A percentile compares a stretch with the other conserved stretches of the same genome.
phyloP scores from a whole-genome alignment of 352 stramenopile species.

The Pythium plurisporium region DNA sequence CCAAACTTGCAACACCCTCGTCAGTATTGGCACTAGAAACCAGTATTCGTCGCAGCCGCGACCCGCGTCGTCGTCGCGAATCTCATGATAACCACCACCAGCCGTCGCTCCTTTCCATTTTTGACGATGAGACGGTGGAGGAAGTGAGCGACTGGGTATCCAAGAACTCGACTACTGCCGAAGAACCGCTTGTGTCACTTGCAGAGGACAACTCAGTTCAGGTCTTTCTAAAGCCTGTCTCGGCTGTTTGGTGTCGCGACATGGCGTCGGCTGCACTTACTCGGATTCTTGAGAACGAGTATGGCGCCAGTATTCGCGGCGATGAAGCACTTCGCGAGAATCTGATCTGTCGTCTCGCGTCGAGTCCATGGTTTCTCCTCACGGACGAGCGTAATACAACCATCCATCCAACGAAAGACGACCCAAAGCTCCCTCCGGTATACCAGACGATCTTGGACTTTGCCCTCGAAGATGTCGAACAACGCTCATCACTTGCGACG shows the following conservation, averaged over 20 bases:
- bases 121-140: slow-evolving; percentile 60
- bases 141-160: slow-evolving; percentile 76
- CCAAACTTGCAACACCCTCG: slow-evolving; percentile 67
- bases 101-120: slow-evolving; percentile 51
- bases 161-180: slow-evolving; percentile 72
- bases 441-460: slow-evolving; percentile 72
- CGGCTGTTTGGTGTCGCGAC: slow-evolving; percentile 55
- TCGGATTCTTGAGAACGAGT: slow-evolving; percentile 75
- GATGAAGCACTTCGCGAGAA: slow-evolving; percentile 57
- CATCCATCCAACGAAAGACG: slow-evolving; percentile 10
- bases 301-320: slow-evolving; percentile 59
- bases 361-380: slow-evolving; percentile 53
- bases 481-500: slow-evolving; percentile 43
- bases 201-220: slow-evolving; percentile 72
- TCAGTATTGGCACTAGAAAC: slow-evolving; percentile 69
- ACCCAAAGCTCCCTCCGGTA: slow-evolving; percentile 42
- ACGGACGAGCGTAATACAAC: slow-evolving; percentile 36
- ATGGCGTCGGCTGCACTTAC: slow-evolving; percentile 63
- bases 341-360: slow-evolving; percentile 66
- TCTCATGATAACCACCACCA: slow-evolving; percentile 21
- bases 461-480: slow-evolving; percentile 49
- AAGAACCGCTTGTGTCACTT: slow-evolving; percentile 74
- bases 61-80: slow-evolving; percentile 46
- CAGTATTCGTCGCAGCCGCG: slow-evolving; percentile 61
- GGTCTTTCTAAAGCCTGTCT: slow-evolving; percentile 68